Evolutionary conservation across 1,284 basidiomycete genomes (phyloP), one percentile per base, ranked within the genome.

Genomic region (Ceratobasidium sp.): DNA sequence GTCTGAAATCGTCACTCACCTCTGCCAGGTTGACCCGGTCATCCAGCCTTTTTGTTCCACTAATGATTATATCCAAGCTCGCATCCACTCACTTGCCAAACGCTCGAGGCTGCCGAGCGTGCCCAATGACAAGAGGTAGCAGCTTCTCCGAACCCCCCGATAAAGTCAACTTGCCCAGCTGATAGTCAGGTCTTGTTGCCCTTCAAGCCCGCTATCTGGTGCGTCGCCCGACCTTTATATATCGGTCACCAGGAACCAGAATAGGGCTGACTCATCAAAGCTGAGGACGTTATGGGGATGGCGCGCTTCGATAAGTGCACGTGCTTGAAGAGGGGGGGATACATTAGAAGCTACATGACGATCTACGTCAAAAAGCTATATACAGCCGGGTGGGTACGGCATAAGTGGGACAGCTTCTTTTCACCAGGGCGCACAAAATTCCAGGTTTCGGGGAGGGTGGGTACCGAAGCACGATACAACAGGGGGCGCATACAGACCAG

Each of bases 31-130:
- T 0, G 44, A 60, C 2, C 77, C 33, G 1, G 81, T 84, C 84
- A 85, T 85, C 84, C 83, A 85, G 84, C 83, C 48, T 82, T 85
- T 23, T 81, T 79, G 79, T 84, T 85, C 80, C 80, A 82, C 16
- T 57, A 73, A 71, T 85, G 84, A 50, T 81, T 64, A 74, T 84
- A 85, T 0, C 83, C 84, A 7, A 83, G 81, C 33, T 82, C 71
- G 2, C 65, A 35, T 4, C 80, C 83, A 4, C 79, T 59, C 82
- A 81, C 5, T 77, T 59, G 5, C 79, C 57, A 60, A 84, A 84
- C 66, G 81, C 70, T n/a, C 79, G 78, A 3, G 84, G 84, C 57
- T 78, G 65, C 8, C 12, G 54, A 38, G 44, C 66, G 30, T 59
- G 57, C 5, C 85, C 82, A 80, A 85, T 86, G 33, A 85, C 68